A percentile compares a stretch with the other conserved stretches of the same genome.
Evolutionary conservation across 1,139 yeast species (phyloP).

Genomic region (Candida sanyaensis): DNA sequence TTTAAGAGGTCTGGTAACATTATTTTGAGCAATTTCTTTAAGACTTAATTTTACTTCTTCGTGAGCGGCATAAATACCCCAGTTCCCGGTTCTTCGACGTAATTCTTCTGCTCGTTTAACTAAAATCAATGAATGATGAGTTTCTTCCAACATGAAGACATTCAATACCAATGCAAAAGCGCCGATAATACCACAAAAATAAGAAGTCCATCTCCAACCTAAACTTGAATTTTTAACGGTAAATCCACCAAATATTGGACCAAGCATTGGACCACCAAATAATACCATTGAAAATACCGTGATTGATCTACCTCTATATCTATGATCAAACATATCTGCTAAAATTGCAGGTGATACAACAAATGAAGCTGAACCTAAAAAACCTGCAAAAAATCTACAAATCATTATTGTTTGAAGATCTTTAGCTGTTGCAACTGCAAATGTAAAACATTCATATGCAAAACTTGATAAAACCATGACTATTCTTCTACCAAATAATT

Average conservation of each 20-base stretch:
- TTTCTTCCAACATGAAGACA: constrained; percentile 43
- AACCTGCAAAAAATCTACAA: constrained; percentile 44
- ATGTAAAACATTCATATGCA: constrained; percentile 35
- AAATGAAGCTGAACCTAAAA: constrained; percentile 43
- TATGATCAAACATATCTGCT: constrained; percentile 39
- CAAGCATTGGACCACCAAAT: constrained; percentile 50
- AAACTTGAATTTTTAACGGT: constrained; percentile 30
- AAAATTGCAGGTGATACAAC: constrained; percentile 46
- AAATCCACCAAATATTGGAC: constrained; percentile 42
- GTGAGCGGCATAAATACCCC: constrained; percentile 87
- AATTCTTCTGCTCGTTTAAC: constrained; percentile 60
- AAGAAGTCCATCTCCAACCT: constrained; percentile 65
- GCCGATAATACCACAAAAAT: constrained; percentile 53
- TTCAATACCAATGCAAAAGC: constrained; percentile 29
- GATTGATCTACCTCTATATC: constrained; percentile 38
- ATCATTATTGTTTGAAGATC: constrained; percentile 42
- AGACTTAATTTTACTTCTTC: constrained; percentile 67
- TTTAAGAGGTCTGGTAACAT: constrained; percentile 65
- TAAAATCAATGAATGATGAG: constrained; percentile 55
- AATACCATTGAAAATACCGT: constrained; percentile 35
- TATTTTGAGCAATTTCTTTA: constrained; percentile 67
- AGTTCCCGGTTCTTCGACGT: constrained; percentile 58
- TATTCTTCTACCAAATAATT: constrained; percentile 39
- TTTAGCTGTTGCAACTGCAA: constrained; percentile 41
- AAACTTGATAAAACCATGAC: constrained; percentile 31